Evolutionary conservation across 169 alveolate species (phyloP).

Genomic region (Eimeria zaria): DNA sequence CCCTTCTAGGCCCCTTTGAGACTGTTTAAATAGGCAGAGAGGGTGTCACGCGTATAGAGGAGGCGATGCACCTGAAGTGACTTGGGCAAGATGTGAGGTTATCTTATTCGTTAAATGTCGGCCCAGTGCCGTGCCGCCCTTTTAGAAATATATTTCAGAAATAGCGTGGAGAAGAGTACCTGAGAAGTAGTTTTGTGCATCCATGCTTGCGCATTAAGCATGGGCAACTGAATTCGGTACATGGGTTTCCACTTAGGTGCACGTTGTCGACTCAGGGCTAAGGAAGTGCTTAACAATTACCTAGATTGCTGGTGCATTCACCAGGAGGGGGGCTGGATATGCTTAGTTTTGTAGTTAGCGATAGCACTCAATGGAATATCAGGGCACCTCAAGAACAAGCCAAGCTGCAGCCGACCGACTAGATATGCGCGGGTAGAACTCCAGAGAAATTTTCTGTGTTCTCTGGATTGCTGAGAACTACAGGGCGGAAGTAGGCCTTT

Average conservation of each 20-base stretch:
- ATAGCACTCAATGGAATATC: background rate
- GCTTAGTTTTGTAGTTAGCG: background rate
- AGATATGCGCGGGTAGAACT: background rate
- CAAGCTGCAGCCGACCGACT: background rate
- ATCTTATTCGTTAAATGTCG: too few relatives aligned
- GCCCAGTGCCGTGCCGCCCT: too few relatives aligned
- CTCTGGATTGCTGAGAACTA: background rate
- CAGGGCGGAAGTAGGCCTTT: background rate
- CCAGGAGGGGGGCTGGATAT: background rate
- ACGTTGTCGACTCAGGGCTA: background rate
- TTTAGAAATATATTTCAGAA: background rate
- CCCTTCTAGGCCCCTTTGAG: too few relatives aligned
- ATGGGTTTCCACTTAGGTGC: background rate
- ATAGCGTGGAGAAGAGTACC: background rate
- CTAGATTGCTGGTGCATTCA: background rate
- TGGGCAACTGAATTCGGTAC: background rate
- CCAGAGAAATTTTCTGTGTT: background rate
- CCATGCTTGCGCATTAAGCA: background rate
- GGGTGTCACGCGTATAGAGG: background rate
- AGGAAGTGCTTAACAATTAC: background rate
- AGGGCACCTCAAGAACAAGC: background rate
- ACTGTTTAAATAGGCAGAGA: too few relatives aligned
- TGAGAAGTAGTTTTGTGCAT: background rate
- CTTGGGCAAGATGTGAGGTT: too few relatives aligned
- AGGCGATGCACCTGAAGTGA: background rate